Conservation (phyloP, 768 basidiomycete species). For the Thelephora aurantiotincta region DNA sequence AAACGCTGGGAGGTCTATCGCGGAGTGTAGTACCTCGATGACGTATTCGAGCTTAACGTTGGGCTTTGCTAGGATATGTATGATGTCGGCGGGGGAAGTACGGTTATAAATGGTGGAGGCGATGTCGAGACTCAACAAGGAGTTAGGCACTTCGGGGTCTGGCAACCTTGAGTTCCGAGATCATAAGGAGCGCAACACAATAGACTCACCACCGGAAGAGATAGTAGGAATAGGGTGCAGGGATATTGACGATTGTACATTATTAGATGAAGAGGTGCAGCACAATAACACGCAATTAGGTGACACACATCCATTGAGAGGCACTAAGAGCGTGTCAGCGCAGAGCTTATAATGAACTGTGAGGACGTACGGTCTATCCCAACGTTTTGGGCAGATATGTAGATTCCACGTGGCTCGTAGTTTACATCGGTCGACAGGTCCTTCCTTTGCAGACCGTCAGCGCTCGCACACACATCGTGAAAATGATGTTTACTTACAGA, state of each 20-base stretch:
- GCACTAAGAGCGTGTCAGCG: constrained; percentile 29
- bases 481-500: constrained; percentile 26
- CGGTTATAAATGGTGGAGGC: constrained; percentile 33
- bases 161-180: neutral
- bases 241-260: constrained; percentile 5
- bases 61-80: constrained; percentile 35
- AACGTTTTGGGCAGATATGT: constrained; percentile 24
- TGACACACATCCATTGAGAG: constrained; percentile 38
- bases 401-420: constrained; percentile 35
- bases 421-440: constrained; percentile 34
- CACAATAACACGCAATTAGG: constrained; percentile 47
- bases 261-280: constrained; percentile 29
- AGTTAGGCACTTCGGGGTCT: neutral
- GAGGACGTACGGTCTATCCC: constrained; percentile 26
- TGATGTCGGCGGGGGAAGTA: constrained; percentile 42
- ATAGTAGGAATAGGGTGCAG: constrained; percentile 11
- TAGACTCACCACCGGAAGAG: neutral
- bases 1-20: constrained; percentile 20
- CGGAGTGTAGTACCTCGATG: constrained; percentile 30
- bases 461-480: neutral
- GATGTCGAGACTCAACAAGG: constrained; percentile 11
- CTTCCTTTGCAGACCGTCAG: constrained; percentile 23
- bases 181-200: too few relatives aligned
- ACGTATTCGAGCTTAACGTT: constrained; percentile 27
- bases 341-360: neutral